phyloP scores from a whole-genome alignment of 306 rosid species.

The Vigna radiata region DNA sequence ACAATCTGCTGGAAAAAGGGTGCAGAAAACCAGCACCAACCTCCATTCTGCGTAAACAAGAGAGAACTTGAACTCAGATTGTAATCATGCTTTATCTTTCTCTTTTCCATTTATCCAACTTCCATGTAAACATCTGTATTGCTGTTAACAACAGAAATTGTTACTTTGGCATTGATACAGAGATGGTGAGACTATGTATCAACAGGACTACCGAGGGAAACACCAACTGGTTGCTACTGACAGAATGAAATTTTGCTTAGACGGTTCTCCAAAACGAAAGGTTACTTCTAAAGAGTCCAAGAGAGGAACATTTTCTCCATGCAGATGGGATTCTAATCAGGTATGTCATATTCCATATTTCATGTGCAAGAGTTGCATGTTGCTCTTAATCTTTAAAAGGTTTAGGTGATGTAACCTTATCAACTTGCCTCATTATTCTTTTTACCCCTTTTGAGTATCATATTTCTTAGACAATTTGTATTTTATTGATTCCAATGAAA shows the following conservation, averaged over 20 bases:
- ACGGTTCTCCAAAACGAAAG: slow-evolving; percentile 71
- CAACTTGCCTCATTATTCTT: not conserved
- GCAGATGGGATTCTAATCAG: slow-evolving; percentile 79
- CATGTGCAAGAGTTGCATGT: not conserved
- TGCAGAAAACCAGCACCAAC: slow-evolving; percentile 45
- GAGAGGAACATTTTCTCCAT: slow-evolving; percentile 76
- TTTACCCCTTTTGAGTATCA: slow-evolving; percentile 2
- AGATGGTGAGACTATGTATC: slow-evolving; percentile 53
- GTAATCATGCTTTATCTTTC: slow-evolving; percentile 57
- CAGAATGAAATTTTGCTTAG: slow-evolving; percentile 65
- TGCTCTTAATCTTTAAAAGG: slow-evolving; percentile 1
- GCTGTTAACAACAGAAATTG: slow-evolving; percentile 33
- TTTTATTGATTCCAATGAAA: slow-evolving; percentile 39
- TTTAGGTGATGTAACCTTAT: not conserved
- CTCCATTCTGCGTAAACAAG: slow-evolving; percentile 76
- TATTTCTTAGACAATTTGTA: slow-evolving; percentile 5
- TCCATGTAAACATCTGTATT: slow-evolving; percentile 22
- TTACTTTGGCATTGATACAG: slow-evolving; percentile 47
- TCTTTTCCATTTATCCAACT: slow-evolving; percentile 36
- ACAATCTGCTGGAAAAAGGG: slow-evolving; percentile 78
- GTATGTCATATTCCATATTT: slow-evolving; percentile 45
- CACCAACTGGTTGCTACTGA: slow-evolving; percentile 62
- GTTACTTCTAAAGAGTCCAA: slow-evolving; percentile 64
- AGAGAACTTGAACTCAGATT: slow-evolving; percentile 57
- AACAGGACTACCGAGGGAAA: slow-evolving; percentile 63